Conservation (phyloP, 2,329 filamentous ascomycete genomes). For the Colletotrichum tabaci region DNA sequence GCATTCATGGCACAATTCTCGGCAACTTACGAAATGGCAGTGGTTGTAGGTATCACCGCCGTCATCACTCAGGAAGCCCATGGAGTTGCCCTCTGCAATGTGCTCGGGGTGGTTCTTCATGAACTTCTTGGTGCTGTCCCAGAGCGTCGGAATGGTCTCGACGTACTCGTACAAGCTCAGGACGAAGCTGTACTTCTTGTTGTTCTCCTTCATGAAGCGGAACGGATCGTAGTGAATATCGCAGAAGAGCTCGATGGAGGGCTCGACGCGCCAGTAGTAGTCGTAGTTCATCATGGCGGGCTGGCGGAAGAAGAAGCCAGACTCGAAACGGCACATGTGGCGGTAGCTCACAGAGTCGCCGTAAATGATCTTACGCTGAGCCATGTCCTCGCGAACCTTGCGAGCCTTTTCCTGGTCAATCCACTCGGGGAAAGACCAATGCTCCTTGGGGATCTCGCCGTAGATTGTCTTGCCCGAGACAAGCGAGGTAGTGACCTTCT, state of each 20-base stretch:
- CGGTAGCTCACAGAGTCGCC: slow-evolving; percentile 97
- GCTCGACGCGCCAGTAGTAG: slow-evolving; percentile 99
- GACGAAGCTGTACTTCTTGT: slow-evolving; percentile 98
- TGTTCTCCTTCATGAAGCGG: slow-evolving; percentile 94
- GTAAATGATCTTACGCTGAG: slow-evolving; percentile 95
- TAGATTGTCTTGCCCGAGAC: slow-evolving; percentile 96
- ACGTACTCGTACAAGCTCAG: slow-evolving; percentile 96
- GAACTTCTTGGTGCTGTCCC: slow-evolving; percentile 96
- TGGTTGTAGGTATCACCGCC: slow-evolving; percentile 94
- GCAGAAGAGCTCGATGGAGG: slow-evolving; percentile 95
- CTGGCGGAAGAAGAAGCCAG: slow-evolving; percentile 99
- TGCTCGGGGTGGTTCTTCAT: slow-evolving; percentile 92
- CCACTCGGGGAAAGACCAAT: slow-evolving; percentile 97
- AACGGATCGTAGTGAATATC: slow-evolving; percentile 97
- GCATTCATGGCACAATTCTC: neutral
- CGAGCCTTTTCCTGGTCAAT: slow-evolving; percentile 96
- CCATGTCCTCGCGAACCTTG: slow-evolving; percentile 95
- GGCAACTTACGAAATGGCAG: slow-evolving; percentile 88
- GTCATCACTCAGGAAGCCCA: slow-evolving; percentile 94
- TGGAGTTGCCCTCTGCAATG: slow-evolving; percentile 85
- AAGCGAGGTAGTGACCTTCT: slow-evolving; percentile 88
- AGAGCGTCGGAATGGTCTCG: slow-evolving; percentile 95
- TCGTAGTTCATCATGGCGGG: slow-evolving; percentile 95
- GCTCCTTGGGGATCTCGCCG: slow-evolving; percentile 88
- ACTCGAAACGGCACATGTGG: slow-evolving; percentile 99